Evolutionary conservation across 805 yeast species (phyloP).

Genomic region (Torulaspora microellipsoides): DNA sequence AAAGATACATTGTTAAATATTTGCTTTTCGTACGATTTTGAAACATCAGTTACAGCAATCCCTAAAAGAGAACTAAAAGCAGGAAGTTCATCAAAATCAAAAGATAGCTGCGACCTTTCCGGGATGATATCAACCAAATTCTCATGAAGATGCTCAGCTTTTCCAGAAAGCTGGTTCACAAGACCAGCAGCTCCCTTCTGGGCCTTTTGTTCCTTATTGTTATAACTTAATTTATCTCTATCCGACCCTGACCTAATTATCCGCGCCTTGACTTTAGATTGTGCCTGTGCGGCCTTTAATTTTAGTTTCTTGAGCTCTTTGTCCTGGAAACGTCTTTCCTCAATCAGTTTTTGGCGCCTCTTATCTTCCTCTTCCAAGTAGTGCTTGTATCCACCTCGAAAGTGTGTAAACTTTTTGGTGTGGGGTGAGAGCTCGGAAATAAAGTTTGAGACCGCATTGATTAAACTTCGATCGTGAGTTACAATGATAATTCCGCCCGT

Average conservation of each 20-base stretch:
- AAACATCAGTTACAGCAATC: conserved; percentile 9
- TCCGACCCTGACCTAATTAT: conserved; percentile 15
- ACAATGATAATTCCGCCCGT: conserved; percentile 13
- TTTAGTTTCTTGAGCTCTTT: conserved; percentile 16
- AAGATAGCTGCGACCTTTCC: conserved; percentile 10
- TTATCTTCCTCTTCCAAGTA: conserved; percentile 16
- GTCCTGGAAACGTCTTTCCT: conserved; percentile 15
- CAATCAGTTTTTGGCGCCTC: conserved; percentile 10
- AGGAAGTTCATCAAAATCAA: conserved; percentile 14
- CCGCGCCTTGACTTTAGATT: conserved; percentile 15
- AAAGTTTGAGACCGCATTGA: conserved; percentile 13
- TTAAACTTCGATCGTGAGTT: conserved; percentile 15
- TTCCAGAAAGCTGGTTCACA: conserved; percentile 14
- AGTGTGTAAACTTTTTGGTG: conserved; percentile 13
- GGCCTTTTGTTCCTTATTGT: conserved; percentile 15
- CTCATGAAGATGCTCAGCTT: conserved; percentile 13
- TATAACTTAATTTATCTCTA: conserved; percentile 16
- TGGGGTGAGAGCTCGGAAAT: conserved; percentile 16
- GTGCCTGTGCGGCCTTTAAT: conserved; percentile 12
- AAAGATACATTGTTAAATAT: conserved; percentile 13
- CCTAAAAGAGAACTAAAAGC: conserved; percentile 12
- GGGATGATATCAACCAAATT: conserved; percentile 17
- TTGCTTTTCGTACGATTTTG: conserved; percentile 12
- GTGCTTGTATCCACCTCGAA: conserved; percentile 16
- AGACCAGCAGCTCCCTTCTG: conserved; percentile 14